Evolutionary conservation across 2,329 filamentous ascomycete species (phyloP), one percentile per base, ranked within the genome.

Genomic region (Colletotrichum sansevieriae): DNA sequence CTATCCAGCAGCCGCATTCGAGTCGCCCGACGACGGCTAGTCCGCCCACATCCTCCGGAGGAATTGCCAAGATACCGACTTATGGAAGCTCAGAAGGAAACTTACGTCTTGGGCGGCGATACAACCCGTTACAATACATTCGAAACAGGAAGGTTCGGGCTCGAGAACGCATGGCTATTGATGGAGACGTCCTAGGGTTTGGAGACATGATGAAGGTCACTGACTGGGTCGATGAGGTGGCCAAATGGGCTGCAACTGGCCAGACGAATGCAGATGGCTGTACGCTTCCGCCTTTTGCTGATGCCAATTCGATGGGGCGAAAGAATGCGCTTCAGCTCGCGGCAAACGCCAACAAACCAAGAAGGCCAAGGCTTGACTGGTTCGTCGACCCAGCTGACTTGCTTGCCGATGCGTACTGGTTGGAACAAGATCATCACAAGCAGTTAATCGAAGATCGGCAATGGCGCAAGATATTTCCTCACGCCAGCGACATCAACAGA

Each of bases 51-150:
- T 83, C 85, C 9, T 82, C 84, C 25, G 71, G 75, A 56, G 54
- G 83, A 57, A 79, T 73, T 63, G 44, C 66, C 77, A 70, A 66
- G 13, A 52, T 61, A 10, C 54, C 71, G 10, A 71, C 68, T 2
- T 62, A 63, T 2, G 70, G 74, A 80, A 55, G 72, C 81, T 68
- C 65, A 76, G 82, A 73, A 61, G 77, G 66, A 69, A 78, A 63
- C 78, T 78, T 71, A 58, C 81, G 73, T 66, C 78, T 91, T 8
- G 92, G 92, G 4, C 90, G 95, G 60, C 81, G 84, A 2, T 98
- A 98, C 77, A 97, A 99, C 76, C 96, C 95, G 4, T 81, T 99
- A 25, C 96, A 98, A 78, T 94, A 94, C 73, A 92, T 98, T 63
- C 91, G 96, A 20, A 98, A 99, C 76, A 88, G 95, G 55, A 95